phyloP scores from a whole-genome alignment of 305 asterid genomes.

The Fraxinus ornus region DNA sequence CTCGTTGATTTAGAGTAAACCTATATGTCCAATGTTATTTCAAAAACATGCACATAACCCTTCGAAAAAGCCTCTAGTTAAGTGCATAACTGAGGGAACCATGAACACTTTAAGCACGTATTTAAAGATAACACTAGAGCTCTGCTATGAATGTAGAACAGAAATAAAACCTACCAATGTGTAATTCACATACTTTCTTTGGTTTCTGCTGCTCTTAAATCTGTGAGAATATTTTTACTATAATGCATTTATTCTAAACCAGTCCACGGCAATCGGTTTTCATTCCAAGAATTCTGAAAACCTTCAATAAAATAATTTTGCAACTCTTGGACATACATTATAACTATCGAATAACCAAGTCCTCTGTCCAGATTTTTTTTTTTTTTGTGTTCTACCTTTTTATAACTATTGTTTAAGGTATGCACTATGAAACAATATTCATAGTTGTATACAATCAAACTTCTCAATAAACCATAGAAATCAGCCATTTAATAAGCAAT shows the following conservation, averaged over 20 bases:
- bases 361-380: not conserved
- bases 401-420: not conserved
- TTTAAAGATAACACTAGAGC: not conserved
- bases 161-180: not conserved
- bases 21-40: not conserved
- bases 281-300: not conserved
- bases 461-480: not conserved
- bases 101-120: not conserved
- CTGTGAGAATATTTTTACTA: not conserved
- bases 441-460: not conserved
- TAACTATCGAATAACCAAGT: not conserved
- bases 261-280: not conserved
- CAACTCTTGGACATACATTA: not conserved
- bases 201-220: not conserved
- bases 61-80: not conserved
- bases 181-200: not conserved
- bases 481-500: not conserved
- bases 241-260: not conserved
- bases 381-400: not conserved
- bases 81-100: not conserved
- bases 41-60: not conserved
- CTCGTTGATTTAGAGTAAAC: not conserved
- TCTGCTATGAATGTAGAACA: not conserved
- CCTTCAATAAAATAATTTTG: not conserved
- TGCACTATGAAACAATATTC: constrained; percentile 10